These are phyloP conservation scores for Boletus huronensis DNA, from an alignment of 768 basidiomycete genomes.

Conservation along the genomic window DNA sequence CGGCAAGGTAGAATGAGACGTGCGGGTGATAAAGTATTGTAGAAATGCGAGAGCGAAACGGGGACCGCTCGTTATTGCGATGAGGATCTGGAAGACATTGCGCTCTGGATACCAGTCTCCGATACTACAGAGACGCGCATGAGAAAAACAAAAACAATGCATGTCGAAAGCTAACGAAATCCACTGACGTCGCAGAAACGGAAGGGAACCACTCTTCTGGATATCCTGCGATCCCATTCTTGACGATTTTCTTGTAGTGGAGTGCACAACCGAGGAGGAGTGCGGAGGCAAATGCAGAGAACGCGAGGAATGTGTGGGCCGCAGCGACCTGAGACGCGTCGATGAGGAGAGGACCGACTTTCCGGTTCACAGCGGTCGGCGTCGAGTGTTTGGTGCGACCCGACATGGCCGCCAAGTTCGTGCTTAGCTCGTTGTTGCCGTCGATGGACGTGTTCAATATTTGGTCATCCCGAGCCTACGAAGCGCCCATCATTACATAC, in stretches of 20 bases:
- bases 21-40: conserved; percentile 57
- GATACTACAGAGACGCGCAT: conserved; percentile 47
- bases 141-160: neutral
- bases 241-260: conserved; percentile 84
- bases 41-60: conserved; percentile 65
- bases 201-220: conserved; percentile 92
- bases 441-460: neutral
- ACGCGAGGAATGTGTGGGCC: conserved; percentile 63
- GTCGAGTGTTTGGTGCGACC: conserved; percentile 13
- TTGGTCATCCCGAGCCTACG: neutral
- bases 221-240: conserved; percentile 78
- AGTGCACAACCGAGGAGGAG: conserved; percentile 60
- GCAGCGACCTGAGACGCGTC: conserved; percentile 55
- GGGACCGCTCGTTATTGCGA: conserved; percentile 84
- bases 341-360: conserved; percentile 24
- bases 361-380: conserved; percentile 1
- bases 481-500: neutral
- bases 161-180: neutral
- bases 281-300: conserved; percentile 61
- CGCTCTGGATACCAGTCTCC: conserved; percentile 91
- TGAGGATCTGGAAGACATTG: conserved; percentile 81
- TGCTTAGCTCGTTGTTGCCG: neutral
- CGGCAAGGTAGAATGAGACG: conserved; percentile 41
- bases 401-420: conserved; percentile 14
- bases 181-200: conserved; percentile 74